phyloP scores from a whole-genome alignment of 2,329 filamentous ascomycete species.

The Trichoderma koningiopsis region DNA sequence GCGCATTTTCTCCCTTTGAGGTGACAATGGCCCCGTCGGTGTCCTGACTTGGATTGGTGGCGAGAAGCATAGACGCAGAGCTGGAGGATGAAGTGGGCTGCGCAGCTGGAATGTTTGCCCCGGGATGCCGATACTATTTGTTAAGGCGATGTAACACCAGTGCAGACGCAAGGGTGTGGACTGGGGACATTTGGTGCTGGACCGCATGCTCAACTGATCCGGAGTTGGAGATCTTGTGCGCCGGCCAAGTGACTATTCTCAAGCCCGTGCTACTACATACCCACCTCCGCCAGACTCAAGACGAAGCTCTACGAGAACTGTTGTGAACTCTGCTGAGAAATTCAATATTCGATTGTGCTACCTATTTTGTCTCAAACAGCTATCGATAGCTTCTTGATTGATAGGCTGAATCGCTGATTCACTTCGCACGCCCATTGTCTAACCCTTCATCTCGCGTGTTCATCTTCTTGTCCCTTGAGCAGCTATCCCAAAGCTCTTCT shows the following conservation, averaged over 20 bases:
- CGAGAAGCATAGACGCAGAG: neutral
- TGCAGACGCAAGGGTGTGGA: constrained; percentile 1
- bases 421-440: neutral
- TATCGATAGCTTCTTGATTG: neutral
- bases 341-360: neutral
- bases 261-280: neutral
- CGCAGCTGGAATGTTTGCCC: neutral
- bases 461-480: neutral
- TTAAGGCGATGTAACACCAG: constrained; percentile 11
- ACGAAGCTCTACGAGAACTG: neutral
- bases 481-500: neutral
- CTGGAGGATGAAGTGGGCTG: neutral
- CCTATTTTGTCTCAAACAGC: neutral
- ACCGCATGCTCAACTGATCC: constrained; percentile 2
- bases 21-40: neutral
- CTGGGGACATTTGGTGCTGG: neutral
- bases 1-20: neutral
- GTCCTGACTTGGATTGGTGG: constrained; percentile 10
- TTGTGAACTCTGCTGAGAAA: neutral
- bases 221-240: neutral
- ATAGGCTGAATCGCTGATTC: neutral
- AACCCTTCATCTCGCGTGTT: neutral
- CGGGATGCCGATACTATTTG: neutral
- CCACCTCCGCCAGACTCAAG: neutral
- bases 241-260: neutral